Evolutionary conservation across 306 rosid genomes (phyloP), one percentile per base, ranked within the genome.

Genomic region (Castanea crenata): DNA sequence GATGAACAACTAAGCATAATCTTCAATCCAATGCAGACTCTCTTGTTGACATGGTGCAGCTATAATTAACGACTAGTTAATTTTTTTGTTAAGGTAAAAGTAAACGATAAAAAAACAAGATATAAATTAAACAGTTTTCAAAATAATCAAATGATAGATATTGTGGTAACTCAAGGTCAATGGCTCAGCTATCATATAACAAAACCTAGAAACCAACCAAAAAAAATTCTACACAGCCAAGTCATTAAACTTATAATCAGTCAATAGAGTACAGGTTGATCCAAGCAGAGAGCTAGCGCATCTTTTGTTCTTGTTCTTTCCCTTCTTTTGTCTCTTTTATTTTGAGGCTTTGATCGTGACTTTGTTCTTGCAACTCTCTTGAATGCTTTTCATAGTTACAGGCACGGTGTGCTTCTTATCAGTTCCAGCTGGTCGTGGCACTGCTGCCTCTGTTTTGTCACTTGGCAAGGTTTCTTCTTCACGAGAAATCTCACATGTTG

Each of bases 401-500:
- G 91, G 90, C 59, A 86, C 79, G 11, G 11, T 74, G 57, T 80
- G 78, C 89, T 67, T 85, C 86, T 82, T 85, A 61, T 59, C 79
- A 86, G 86, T 81, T 41, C 74, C 86, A 65, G 77, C 71, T 52
- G 86, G 54, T 55, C 80, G 87, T 0, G 82, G 10, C 70, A 52
- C 49, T 67, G 80, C 79, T 15, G 79, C 68, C 29, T 74, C 85
- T 54, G 83, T 82, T 84, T 81, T 83, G 63, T 79, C 90, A 13
- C 52, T 76, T n/a, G 82, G 81, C 74, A 27, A 7, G 71, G 61
- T 74, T 87, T 88, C 92, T 57, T 88, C 92, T 52, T 86, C 93
- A 3, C 76, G 87, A 82, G 85, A 76, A 79, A 92, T 90, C 84
- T 88, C 94, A 64, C 94, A 86, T 69, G 97, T 94, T 76, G 88